Conservation (phyloP, 306 rosid species). For the Vicia faba region DNA sequence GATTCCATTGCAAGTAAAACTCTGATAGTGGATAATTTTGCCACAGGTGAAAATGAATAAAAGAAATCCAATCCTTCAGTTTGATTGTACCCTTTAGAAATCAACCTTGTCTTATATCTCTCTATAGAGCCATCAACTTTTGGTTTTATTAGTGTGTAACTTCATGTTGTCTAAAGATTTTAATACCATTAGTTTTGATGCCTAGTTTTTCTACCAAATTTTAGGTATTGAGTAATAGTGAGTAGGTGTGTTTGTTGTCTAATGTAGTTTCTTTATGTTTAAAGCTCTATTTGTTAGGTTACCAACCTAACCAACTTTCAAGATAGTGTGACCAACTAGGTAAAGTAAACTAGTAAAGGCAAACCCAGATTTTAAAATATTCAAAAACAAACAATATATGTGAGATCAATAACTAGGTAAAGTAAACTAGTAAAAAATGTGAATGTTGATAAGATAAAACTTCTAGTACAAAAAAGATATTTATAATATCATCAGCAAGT, state of each 20-base stretch:
- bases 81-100: no score
- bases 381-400: not conserved
- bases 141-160: no score
- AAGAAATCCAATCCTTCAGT: no score
- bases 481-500: slow-evolving; percentile 12
- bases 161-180: not conserved
- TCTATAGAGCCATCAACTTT: no score
- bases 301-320: slow-evolving; percentile 2
- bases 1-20: no score
- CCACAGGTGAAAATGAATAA: no score
- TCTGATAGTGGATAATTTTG: no score
- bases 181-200: not conserved
- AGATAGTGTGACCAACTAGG: not conserved
- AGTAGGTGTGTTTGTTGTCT: not conserved
- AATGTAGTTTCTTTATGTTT: not conserved
- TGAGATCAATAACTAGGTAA: no score
- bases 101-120: no score
- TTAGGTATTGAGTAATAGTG: not conserved
- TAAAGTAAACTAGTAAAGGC: not conserved
- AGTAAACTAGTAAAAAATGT: no score
- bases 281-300: not conserved
- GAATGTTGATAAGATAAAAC: no score
- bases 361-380: not conserved
- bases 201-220: not conserved
- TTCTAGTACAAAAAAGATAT: no score